phyloP scores from a whole-genome alignment of 2,329 filamentous ascomycete species.

The Trichophyton verrucosum region DNA sequence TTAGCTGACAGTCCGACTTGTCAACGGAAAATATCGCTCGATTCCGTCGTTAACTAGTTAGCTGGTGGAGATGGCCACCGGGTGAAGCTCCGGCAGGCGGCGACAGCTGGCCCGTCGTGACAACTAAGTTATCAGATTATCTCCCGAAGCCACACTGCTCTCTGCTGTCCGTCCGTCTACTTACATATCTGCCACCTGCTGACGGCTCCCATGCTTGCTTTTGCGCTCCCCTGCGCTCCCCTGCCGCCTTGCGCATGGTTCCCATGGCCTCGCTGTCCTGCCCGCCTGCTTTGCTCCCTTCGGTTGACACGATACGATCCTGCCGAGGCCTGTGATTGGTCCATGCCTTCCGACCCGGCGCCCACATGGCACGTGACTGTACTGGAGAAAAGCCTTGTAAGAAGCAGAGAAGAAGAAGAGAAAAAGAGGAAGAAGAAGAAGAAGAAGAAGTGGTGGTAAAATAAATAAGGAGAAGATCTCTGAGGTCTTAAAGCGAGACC shows the following conservation, averaged over 20 bases:
- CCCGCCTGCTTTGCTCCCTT: not conserved
- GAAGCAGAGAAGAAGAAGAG: not conserved
- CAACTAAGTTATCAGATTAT: not conserved
- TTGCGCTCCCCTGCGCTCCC: not conserved
- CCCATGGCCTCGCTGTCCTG: not conserved
- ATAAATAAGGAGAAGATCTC: no score
- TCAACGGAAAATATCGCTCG: not conserved
- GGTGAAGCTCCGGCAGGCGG: not conserved
- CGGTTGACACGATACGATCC: not conserved
- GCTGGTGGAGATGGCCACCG: not conserved
- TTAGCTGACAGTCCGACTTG: not conserved
- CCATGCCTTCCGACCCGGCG: not conserved
- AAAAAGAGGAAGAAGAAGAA: not conserved
- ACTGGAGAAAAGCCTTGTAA: not conserved
- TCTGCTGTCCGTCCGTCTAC: no score
- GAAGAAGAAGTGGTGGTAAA: no score
- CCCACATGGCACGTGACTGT: not conserved
- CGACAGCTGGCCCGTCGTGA: no score
- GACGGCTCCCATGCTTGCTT: not conserved
- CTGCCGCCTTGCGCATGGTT: not conserved
- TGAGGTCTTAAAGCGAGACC: not conserved
- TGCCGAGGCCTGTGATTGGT: not conserved
- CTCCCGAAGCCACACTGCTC: not conserved
- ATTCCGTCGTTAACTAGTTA: not conserved
- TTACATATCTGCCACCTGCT: not conserved